These are phyloP conservation scores for Leccinellum rugosiceps DNA, from an alignment of 768 basidiomycete genomes.

Conservation along the genomic window DNA sequence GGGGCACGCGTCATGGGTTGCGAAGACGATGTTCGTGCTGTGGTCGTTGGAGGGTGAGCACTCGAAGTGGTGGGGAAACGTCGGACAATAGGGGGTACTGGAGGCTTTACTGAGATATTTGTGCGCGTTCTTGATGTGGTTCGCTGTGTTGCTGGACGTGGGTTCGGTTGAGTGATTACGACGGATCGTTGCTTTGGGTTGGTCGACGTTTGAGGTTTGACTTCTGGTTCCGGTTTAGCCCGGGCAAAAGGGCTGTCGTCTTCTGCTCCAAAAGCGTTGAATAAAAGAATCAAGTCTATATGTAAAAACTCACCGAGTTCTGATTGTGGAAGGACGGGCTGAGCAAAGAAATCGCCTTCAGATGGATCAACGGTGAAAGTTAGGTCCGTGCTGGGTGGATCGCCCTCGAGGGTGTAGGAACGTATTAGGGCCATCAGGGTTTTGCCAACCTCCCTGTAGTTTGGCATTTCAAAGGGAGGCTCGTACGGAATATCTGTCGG, in stretches of 20 bases:
- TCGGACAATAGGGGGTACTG: conserved; percentile 7
- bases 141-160: conserved; percentile 12
- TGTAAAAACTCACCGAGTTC: conserved; percentile 23
- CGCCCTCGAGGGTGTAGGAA: conserved; percentile 34
- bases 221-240: conserved; percentile 3
- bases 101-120: conserved; percentile 1
- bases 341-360: conserved; percentile 23
- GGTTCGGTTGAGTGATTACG: background rate
- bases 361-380: conserved; percentile 21
- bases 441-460: conserved; percentile 43
- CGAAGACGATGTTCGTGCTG: conserved; percentile 9
- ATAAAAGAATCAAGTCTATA: background rate
- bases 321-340: conserved; percentile 13
- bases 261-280: conserved; percentile 11
- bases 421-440: conserved; percentile 36
- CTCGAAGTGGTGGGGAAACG: conserved; percentile 7
- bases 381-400: conserved; percentile 12
- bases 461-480: conserved; percentile 47
- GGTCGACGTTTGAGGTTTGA: conserved; percentile 11
- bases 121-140: conserved; percentile 1
- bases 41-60: conserved; percentile 6
- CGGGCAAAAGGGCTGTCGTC: conserved; percentile 30
- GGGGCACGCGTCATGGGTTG: conserved; percentile 24
- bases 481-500: conserved; percentile 40
- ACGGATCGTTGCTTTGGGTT: background rate